Evolutionary conservation across 306 rosid genomes (phyloP).

Genomic region (Senna siamea): DNA sequence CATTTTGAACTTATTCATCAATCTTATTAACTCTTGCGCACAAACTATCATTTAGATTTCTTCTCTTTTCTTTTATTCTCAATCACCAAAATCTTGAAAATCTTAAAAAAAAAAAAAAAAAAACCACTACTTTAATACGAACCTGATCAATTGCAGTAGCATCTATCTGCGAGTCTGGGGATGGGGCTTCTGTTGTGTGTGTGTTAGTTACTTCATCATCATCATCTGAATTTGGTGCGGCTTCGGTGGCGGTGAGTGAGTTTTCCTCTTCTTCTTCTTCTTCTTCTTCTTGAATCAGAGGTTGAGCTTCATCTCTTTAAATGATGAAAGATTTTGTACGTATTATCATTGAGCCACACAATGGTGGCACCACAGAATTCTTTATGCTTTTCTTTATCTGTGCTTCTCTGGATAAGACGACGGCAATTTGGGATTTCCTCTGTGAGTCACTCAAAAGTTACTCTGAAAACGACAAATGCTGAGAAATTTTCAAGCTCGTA

Average conservation of each 20-base stretch:
- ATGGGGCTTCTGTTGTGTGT: too few relatives aligned
- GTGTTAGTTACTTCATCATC: too few relatives aligned
- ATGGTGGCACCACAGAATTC: neutral
- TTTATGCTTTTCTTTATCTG: neutral
- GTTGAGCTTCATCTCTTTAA: neutral
- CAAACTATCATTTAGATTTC: too few relatives aligned
- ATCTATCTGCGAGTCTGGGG: too few relatives aligned
- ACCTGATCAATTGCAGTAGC: too few relatives aligned
- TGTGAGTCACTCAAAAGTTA: neutral
- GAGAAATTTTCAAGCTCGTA: neutral
- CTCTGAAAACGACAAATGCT: neutral
- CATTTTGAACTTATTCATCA: too few relatives aligned
- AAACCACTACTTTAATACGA: too few relatives aligned
- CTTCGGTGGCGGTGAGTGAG: neutral
- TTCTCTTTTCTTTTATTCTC: too few relatives aligned
- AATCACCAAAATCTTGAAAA: too few relatives aligned
- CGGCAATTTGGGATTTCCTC: neutral
- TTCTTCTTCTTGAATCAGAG: neutral
- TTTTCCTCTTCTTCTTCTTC: neutral
- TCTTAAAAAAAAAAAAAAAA: too few relatives aligned
- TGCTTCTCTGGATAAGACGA: conserved; percentile 8
- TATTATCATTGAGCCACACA: neutral
- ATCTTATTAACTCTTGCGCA: too few relatives aligned
- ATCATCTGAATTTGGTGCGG: too few relatives aligned
- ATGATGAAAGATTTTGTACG: neutral